Evolutionary conservation across 169 alveolate species (phyloP), one percentile per base, ranked within the genome.

Genomic region (Eimeria falciformis): DNA sequence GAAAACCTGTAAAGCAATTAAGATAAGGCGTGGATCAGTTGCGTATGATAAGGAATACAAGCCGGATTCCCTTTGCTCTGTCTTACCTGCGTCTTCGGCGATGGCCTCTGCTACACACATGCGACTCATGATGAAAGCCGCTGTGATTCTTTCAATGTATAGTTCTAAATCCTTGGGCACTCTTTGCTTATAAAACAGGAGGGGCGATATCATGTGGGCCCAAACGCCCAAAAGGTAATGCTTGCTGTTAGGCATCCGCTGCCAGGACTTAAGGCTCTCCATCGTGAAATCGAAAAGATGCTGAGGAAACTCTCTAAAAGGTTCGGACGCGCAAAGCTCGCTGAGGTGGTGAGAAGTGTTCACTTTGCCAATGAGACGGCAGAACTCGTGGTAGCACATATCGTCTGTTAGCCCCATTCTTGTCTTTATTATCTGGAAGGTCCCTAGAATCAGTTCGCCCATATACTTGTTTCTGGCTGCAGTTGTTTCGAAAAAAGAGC

Each of bases 141-240:
- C 85, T 9, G 97, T 95, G 23, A 95, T 94, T 45, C 95, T 92
- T 73, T 94, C 94, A 69, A 97, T 96, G 93, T 95, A 96, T 29
- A 91, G 93, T 92, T 96, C 98, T 78, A 97, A 92, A 45, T 88
- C 95, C 14, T 93, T 55, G 11, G 98, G 98, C 62, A 95, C 98
- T 66, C 95, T 95, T 23, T 96, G 97, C 79, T 96, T 96, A 93
- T 94, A 94, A 93, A 96, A 96, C 37, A 95, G 96, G 50, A 97
- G 94, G 46, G 98, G 98, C 47, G 94, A 93, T n/a, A 96, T 97
- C 98, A 97, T 95, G 93, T 97, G 98, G 40, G 98, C 96, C 99
- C 99, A 97, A 18, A 97, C 98, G 9, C 98, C 98, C 91, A 97
- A 94, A 47, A 97, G 94, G 85, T 97, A 97, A 92, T 97, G 99